A percentile compares a stretch with the other conserved stretches of the same genome.
Conservation (phyloP, 345 rosid species). For the Clausena lansium region DNA sequence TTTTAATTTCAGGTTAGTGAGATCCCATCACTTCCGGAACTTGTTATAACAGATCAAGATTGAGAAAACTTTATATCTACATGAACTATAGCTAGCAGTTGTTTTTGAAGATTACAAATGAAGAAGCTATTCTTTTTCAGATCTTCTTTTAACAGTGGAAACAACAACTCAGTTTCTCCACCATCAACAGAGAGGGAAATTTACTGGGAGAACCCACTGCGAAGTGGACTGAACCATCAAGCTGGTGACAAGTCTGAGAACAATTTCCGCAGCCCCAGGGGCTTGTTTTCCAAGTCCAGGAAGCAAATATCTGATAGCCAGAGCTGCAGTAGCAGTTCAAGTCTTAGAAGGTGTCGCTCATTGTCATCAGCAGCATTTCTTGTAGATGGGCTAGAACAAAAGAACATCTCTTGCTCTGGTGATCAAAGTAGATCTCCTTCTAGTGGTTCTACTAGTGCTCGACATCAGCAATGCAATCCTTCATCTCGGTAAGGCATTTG, state of each 20-base stretch:
- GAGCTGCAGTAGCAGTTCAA: slow-evolving; percentile 34
- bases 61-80: slow-evolving; percentile 3
- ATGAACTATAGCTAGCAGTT: slow-evolving; percentile 22
- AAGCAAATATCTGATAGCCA: slow-evolving; percentile 47
- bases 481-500: slow-evolving; percentile 47
- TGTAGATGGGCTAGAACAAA: slow-evolving; percentile 44
- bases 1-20: slow-evolving; percentile 36
- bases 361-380: slow-evolving; percentile 66
- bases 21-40: slow-evolving; percentile 22
- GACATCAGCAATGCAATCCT: slow-evolving; percentile 35
- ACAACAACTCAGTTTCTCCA: slow-evolving; percentile 29
- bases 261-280: slow-evolving; percentile 34
- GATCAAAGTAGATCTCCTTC: slow-evolving; percentile 47
- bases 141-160: slow-evolving; percentile 54
- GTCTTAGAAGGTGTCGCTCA: slow-evolving; percentile 84
- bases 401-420: slow-evolving; percentile 29
- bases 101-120: slow-evolving; percentile 46
- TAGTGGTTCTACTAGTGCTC: slow-evolving; percentile 21
- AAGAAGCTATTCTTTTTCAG: slow-evolving; percentile 86
- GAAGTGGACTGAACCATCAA: slow-evolving; percentile 33
- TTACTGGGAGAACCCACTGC: slow-evolving; percentile 38
- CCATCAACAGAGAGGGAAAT: slow-evolving; percentile 45
- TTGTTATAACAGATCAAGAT: slow-evolving; percentile 18
- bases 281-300: slow-evolving; percentile 42
- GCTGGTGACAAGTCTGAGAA: slow-evolving; percentile 34